Percentiles rank a stretch among this genome's conserved stretches.
Conservation (phyloP, 2,329 filamentous ascomycete genomes). For the Fusarium papillatum region DNA sequence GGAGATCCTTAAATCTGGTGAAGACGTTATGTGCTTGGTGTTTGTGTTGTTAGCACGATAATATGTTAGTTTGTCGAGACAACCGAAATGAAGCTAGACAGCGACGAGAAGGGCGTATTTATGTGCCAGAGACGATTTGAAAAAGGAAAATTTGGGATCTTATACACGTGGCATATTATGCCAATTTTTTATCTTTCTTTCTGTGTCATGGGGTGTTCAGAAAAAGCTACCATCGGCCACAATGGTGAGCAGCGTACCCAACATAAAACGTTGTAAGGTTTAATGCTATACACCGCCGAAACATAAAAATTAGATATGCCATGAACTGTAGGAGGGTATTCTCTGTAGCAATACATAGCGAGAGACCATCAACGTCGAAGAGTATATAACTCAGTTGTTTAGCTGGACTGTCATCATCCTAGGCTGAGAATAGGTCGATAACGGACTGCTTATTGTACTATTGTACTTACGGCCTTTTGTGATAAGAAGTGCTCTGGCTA, state of each 20-base stretch:
- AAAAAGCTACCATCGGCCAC: no score
- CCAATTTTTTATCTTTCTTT: no score
- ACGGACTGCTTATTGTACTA: no score
- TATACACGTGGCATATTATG: background rate
- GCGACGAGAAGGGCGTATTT: background rate
- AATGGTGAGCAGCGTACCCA: no score
- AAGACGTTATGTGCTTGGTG: background rate
- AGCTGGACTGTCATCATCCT: no score
- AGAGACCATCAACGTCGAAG: background rate
- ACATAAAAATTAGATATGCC: no score
- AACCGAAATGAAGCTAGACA: background rate
- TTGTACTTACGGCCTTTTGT: no score
- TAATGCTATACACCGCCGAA: no score
- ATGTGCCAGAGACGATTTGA: background rate
- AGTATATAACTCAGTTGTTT: background rate
- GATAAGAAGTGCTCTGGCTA: no score
- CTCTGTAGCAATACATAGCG: background rate
- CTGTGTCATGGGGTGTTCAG: no score
- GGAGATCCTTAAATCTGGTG: background rate
- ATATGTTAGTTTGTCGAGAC: background rate
- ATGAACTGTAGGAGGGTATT: background rate
- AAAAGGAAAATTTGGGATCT: background rate
- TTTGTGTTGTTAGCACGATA: background rate
- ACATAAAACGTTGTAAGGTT: no score
- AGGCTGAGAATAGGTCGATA: no score